Evolutionary conservation across 371 early-diverging fungal species (phyloP).

Genomic region (Mortierella sp.): DNA sequence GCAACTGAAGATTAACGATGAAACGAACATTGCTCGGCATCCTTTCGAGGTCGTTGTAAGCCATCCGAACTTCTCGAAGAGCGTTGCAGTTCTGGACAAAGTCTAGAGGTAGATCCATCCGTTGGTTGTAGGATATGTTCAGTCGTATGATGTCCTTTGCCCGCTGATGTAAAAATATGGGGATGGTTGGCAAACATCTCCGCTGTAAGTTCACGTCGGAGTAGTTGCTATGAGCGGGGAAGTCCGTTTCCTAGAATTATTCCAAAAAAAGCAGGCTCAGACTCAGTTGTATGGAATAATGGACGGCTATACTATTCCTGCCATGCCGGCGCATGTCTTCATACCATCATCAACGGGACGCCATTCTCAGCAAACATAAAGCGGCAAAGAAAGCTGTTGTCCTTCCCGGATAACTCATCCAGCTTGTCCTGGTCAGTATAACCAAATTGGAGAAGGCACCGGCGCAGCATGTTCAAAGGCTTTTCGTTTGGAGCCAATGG

Average conservation of each 20-base stretch:
- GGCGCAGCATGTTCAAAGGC: slow-evolving; percentile 78
- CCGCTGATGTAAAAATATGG: slow-evolving; percentile 74
- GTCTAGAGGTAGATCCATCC: slow-evolving; percentile 77
- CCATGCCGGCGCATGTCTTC: no score
- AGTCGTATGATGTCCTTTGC: slow-evolving; percentile 72
- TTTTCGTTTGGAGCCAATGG: slow-evolving; percentile 73
- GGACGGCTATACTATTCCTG: no score
- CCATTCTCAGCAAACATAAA: slow-evolving; percentile 81
- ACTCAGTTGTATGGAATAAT: no score
- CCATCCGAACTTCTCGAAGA: slow-evolving; percentile 73
- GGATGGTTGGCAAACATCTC: slow-evolving; percentile 75
- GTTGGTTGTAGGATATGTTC: slow-evolving; percentile 76
- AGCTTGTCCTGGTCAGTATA: slow-evolving; percentile 81
- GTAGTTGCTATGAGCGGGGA: slow-evolving; percentile 25
- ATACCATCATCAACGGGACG: slow-evolving; percentile 57
- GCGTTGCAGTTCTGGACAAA: slow-evolving; percentile 76
- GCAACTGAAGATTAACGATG: slow-evolving; percentile 66
- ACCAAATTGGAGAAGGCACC: slow-evolving; percentile 78
- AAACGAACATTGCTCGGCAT: slow-evolving; percentile 71
- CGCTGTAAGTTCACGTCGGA: slow-evolving; percentile 72
- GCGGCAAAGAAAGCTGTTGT: slow-evolving; percentile 84
- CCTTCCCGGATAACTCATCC: slow-evolving; percentile 84
- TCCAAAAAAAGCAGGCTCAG: neutral
- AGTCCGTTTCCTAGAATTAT: slow-evolving; percentile 29
- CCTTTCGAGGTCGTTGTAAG: slow-evolving; percentile 70